Evolutionary conservation across 305 asterid species (phyloP), one percentile per base, ranked within the genome.

Genomic region (Fraxinus baroniana): DNA sequence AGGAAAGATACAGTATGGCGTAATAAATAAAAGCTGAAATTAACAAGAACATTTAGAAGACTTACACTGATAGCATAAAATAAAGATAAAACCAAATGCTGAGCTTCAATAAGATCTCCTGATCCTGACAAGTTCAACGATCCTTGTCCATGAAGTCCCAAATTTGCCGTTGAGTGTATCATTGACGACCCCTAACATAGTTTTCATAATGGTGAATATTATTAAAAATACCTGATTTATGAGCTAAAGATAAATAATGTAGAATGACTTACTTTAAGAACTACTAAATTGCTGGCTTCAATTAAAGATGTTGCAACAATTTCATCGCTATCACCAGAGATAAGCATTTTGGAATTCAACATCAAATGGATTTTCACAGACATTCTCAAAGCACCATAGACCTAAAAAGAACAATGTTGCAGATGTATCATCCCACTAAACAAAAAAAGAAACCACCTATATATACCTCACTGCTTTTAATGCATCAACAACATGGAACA

Each of bases 71-170:
- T 93, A 83, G 91, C 91, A 87, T 90, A 92, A 88, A 93, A 95
- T 87, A 93, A 87, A 86, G 98, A 95, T 83, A 95, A 83, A 86
- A 95, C 95, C 89, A 95, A 91, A 85, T 86, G 98, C 79, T 88
- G 98, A 82, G 98, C 98, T 88, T 91, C 98, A 88, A 95, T 92
- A 85, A 90, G 83, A 91, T 92, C 94, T 85, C 98, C 98, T 74
- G 93, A 87, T 82, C 98, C 98, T 68, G 98, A 79, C 89, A 95
- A 88, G 90, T 95, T 95, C 92, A 95, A 88, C 28, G 98, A 91
- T 60, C 98, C 98, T 90, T 95, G 97, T 81, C 98, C 98, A 79
- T 92, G 94, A 85, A 95, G 90, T 87, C 95, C 98, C 92, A 95
- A 88, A 90, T 93, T 90, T 70, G 95, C 94, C 87, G 93, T 93